Evolutionary conservation across 1,284 basidiomycete genomes (phyloP).

Genomic region (Marasmius fiardii): DNA sequence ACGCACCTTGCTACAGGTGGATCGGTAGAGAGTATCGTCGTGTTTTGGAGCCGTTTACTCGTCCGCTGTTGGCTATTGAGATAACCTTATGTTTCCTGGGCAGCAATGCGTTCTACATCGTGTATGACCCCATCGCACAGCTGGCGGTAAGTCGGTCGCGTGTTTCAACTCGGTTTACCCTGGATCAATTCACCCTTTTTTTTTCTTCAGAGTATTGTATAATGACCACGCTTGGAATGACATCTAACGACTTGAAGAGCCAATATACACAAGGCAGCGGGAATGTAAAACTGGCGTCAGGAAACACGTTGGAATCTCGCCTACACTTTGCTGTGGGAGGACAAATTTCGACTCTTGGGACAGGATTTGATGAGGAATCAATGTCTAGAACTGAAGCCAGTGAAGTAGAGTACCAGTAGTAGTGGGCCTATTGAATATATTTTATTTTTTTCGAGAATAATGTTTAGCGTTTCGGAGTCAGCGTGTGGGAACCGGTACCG

Average conservation of each 20-base stretch:
- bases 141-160: constrained; percentile 27
- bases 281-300: no score
- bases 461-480: neutral
- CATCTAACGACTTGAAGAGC: constrained; percentile 22
- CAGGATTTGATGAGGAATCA: constrained; percentile 16
- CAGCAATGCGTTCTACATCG: constrained; percentile 37
- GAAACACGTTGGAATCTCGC: constrained; percentile 5
- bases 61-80: constrained; percentile 31
- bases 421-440: no score
- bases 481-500: neutral
- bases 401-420: no score
- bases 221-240: constrained; percentile 27
- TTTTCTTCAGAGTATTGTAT: constrained; percentile 29
- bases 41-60: constrained; percentile 37
- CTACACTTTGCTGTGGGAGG: constrained; percentile 4
- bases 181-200: constrained; percentile 1
- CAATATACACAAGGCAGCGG: neutral
- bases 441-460: no score
- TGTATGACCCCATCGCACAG: constrained; percentile 38
- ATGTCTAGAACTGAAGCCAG: neutral
- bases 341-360: neutral
- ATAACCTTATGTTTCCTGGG: constrained; percentile 35
- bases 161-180: neutral
- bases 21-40: constrained; percentile 23
- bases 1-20: constrained; percentile 21